Evolutionary conservation across 2,329 filamentous ascomycete species (phyloP), one percentile per base, ranked within the genome.

Genomic region (Dactylonectria macrodidyma): DNA sequence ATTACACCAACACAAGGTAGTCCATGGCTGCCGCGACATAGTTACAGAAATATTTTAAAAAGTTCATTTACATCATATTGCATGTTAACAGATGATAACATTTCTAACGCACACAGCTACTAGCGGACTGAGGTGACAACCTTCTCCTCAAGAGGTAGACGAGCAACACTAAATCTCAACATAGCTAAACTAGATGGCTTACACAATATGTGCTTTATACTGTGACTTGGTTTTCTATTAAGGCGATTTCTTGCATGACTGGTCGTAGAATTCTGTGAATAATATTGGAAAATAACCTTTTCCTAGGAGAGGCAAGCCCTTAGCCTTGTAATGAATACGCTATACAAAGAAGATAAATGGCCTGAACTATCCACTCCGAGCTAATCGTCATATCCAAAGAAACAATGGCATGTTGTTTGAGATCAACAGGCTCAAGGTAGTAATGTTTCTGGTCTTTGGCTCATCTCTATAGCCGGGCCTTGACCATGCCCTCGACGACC

Each of bases 401-500:
- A 36, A 33, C 51, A 34, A 12, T 19, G 36, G 56, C 12, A n/a
- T 10, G 22, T 12, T 46, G n/a, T n/a, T 8, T 44, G 5, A 14
- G 24, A 5, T 41, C n/a, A 36, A 10, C 51, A 24, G 10, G 19
- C n/a, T 19, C 33, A 14, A 22, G 16, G 12, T 8, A 5, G 19
- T 3, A 44, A 26, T 5, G 11, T 9, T 44, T 6, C 11, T n/a
- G 48, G n/a, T 19, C 16, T 26, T 19, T 4, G 11, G 24, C 12
- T 48, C 26, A 38, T n/a, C 11, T 33, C 71, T 78, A 89, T 63
- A 90, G 74, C 78, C 88, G 90, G 4, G 87, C 81, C 80, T 88
- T 89, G 16, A 84, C 79, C 72, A 82, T 84, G n/a, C 75, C 76
- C 72, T 88, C 86, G 26, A 85, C 82, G 24, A 81, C 81, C 48